Base-by-base conservation (phyloP, 2,329 filamentous ascomycete genomes). In the Grosmannia huntii region DNA sequence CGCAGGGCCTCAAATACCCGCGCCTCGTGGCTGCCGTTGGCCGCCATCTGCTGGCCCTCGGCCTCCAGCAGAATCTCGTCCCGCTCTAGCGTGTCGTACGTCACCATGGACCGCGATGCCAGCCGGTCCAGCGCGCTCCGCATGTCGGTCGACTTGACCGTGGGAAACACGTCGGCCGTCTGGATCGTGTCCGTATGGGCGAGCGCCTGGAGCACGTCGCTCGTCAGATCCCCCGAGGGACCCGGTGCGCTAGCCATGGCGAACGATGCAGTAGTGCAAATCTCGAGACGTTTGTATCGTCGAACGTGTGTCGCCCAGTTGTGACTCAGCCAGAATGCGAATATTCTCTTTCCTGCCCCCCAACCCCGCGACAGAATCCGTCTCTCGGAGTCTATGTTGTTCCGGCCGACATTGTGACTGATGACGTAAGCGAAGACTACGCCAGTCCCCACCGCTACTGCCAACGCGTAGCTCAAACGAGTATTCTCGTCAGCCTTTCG, bases 121-220 rank as follows among this genome's bases (percentile, higher is more conserved):
- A 99, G 81, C 64, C 90, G 83, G 74, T 97, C 94, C 63, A 97
- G 79, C 33, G 90, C 89, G 62, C 88, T 87, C 76, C 96, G 97
- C 68, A 96, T 75, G 60, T 83, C 80, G 61, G 80, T 76, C 66
- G 85, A 87, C 67, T 82, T 76, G 66, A 77, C 73, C 65, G 79
- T 70, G 64, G 87, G 83, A 75, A 91, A 91, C 67, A 79, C 78
- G 66, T 89, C 81, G 67, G 76, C 76, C 57, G 88, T 89, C 65
- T 85, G 74, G 64, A 91, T 74, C 52, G 85, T 79, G 64, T 84
- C 81, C 61, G 81, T 73, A 66, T 80, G 75, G 69, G 79, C 78
- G 65, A 92, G 76, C 58, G 81, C 79, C 61, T 83, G 78, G 65
- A 92, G 79, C 64, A 91, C 77, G 66, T 82, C 75, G 59, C 77